These are phyloP conservation scores for Lactifluus pinguis DNA, from an alignment of 768 basidiomycete species.

Conservation along the genomic window DNA sequence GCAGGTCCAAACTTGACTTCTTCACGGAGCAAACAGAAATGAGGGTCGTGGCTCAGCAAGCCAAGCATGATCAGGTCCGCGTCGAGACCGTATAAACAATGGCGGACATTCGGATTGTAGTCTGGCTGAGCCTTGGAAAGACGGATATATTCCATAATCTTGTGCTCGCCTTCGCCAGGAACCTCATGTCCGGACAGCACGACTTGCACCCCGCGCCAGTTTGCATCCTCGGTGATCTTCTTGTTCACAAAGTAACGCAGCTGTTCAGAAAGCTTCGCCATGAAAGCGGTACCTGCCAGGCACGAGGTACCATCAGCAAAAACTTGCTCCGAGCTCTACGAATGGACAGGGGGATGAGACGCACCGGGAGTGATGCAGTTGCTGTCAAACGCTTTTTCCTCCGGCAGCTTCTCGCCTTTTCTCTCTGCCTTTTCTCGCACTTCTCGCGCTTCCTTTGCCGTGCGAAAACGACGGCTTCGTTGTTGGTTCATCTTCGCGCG, in stretches of 20 bases:
- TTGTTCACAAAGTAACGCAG: conserved; percentile 95
- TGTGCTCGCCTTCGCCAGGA: conserved; percentile 98
- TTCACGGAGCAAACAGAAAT: conserved; percentile 94
- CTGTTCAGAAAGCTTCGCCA: conserved; percentile 86
- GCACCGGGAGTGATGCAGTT: conserved; percentile 97
- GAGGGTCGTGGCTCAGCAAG: conserved; percentile 93
- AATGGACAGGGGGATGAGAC: conserved; percentile 23
- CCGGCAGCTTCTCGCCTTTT: conserved; percentile 86
- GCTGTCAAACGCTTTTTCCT: conserved; percentile 94
- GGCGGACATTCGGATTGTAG: conserved; percentile 93
- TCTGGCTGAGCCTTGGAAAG: conserved; percentile 88
- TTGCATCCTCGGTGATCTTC: conserved; percentile 94
- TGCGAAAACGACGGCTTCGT: conserved; percentile 84
- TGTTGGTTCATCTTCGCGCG: conserved; percentile 99
- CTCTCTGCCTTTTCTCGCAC: conserved; percentile 75
- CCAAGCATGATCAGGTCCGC: conserved; percentile 99
- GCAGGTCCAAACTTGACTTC: conserved; percentile 96
- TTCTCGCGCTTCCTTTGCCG: conserved; percentile 88
- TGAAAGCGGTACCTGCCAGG: conserved; percentile 78
- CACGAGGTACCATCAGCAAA: background rate
- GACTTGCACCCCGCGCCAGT: conserved; percentile 88
- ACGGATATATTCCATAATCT: conserved; percentile 99
- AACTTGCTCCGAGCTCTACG: background rate
- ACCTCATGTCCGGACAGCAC: conserved; percentile 97
- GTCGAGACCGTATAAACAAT: conserved; percentile 97